Evolutionary conservation across 257 asterid genomes (phyloP).

Genomic region (Marsdenia floribunda): DNA sequence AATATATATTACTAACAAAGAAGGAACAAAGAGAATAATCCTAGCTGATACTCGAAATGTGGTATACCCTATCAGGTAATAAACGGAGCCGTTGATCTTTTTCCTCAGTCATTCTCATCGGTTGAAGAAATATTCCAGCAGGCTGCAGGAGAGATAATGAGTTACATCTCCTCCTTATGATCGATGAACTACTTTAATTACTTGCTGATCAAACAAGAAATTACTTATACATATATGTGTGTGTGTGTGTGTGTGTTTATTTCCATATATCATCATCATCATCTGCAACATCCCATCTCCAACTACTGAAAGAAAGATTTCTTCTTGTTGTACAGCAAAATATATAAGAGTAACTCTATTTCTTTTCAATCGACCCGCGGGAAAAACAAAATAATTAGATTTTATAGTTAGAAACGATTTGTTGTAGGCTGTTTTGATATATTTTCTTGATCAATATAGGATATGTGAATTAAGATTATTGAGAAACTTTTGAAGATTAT

Average conservation of each 20-base stretch:
- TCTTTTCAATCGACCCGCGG: neutral
- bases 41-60: neutral
- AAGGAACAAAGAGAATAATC: neutral
- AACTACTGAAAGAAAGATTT: neutral
- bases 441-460: too few relatives aligned
- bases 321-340: neutral
- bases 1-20: neutral
- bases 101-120: slow-evolving; percentile 33
- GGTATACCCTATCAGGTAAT: slow-evolving; percentile 36
- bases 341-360: neutral
- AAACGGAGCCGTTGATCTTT: slow-evolving; percentile 32
- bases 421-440: too few relatives aligned
- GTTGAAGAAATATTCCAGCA: slow-evolving; percentile 61
- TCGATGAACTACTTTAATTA: neutral
- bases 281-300: neutral
- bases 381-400: neutral
- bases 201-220: neutral
- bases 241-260: neutral
- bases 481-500: too few relatives aligned
- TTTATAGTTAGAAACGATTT: neutral
- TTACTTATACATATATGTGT: too few relatives aligned
- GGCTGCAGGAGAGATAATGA: slow-evolving; percentile 60
- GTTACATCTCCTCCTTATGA: slow-evolving; percentile 34
- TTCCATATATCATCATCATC: neutral
- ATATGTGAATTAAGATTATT: too few relatives aligned